Base-by-base conservation (phyloP, 192 early-diverging fungal genomes). In the Helicostylum pulchrum region DNA sequence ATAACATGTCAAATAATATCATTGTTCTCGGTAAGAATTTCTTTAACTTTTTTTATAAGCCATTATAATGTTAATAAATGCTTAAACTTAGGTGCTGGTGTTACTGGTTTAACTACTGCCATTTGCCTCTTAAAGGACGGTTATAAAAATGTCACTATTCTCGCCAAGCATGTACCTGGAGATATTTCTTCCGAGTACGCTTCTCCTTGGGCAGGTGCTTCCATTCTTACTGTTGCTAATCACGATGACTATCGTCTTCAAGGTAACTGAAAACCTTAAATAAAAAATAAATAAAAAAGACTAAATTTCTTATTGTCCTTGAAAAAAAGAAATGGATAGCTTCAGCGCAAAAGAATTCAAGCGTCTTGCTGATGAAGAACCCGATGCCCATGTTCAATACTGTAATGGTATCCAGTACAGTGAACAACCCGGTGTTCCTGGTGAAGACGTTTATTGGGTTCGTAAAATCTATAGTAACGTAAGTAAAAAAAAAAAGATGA, bases 71-170 rank as follows among this genome's bases (percentile, higher is more conserved):
- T 7, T 15, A 21, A 7, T 49, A 21, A 49, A n/a, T 19, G 0
- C n/a, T 15, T 20, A 31, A 6, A 34, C 20, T 4, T 52, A 68
- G 92, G 92, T 11, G 85, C 87, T 7, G 92, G 92, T 64, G 92
- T 94, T 2, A 68, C 79, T 30, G 92, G 92, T 7, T 77, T 94
- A 12, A 90, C 91, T 9, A 86, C 85, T 0, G 92, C 85, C 4
- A 64, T 93, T 3, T 50, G 82, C 7, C 74, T 90, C 15, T 82
- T 85, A 55, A 72, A 75, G 62, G 76, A 79, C 43, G 78, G 84
- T 10, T 78, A 80, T 63, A 68, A 68, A 20, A 32, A 79, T 36
- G 89, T 92, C 7, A 86, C 78, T 0, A 74, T 92, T 5, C 74
- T 90, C 7, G 76, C 85, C 12, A 72, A 78, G n/a, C 73, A 85